Percentiles rank a stretch among this genome's conserved stretches.
These are phyloP conservation scores for Phytophthora ramorum DNA, from an alignment of 352 stramenopile genomes.

Conservation along the genomic window DNA sequence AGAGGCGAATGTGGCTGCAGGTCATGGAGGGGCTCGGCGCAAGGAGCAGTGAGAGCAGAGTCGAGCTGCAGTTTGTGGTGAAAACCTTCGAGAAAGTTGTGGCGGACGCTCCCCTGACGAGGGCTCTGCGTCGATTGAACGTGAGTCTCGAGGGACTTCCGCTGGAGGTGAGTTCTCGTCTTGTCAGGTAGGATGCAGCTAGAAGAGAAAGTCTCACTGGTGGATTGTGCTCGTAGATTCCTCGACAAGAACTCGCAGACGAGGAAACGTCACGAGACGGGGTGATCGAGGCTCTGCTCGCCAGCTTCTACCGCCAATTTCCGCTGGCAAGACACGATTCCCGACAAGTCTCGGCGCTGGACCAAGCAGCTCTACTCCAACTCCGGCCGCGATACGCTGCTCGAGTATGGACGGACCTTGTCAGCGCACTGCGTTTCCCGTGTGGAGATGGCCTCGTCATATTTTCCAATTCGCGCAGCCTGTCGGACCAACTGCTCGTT, in stretches of 20 bases:
- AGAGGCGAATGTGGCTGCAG: slow-evolving; percentile 72
- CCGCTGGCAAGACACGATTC: slow-evolving; percentile 20
- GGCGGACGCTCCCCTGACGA: slow-evolving; percentile 22
- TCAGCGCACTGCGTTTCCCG: slow-evolving; percentile 28
- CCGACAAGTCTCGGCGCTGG: slow-evolving; percentile 14
- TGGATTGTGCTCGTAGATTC: slow-evolving; percentile 14
- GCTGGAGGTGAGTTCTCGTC: slow-evolving; percentile 23
- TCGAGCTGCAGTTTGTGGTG: slow-evolving; percentile 32
- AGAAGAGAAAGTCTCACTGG: neutral
- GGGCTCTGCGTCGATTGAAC: slow-evolving; percentile 36
- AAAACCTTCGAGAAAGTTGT: slow-evolving; percentile 45
- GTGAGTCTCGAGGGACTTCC: slow-evolving; percentile 36
- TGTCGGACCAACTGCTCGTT: slow-evolving; percentile 43
- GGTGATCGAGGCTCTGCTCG: slow-evolving; percentile 16
- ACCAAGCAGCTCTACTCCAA: slow-evolving; percentile 17
- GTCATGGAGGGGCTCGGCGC: slow-evolving; percentile 44
- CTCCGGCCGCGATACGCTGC: slow-evolving; percentile 37
- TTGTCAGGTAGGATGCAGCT: neutral
- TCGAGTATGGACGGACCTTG: slow-evolving; percentile 35
- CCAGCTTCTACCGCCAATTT: slow-evolving; percentile 37
- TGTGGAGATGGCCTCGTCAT: slow-evolving; percentile 53
- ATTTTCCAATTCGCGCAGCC: slow-evolving; percentile 51
- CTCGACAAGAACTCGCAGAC: slow-evolving; percentile 12
- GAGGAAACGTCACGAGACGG: slow-evolving; percentile 9
- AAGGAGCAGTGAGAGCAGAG: neutral